phyloP scores from a whole-genome alignment of 176 grass and related monocot species.

The Ensete ventricosum region DNA sequence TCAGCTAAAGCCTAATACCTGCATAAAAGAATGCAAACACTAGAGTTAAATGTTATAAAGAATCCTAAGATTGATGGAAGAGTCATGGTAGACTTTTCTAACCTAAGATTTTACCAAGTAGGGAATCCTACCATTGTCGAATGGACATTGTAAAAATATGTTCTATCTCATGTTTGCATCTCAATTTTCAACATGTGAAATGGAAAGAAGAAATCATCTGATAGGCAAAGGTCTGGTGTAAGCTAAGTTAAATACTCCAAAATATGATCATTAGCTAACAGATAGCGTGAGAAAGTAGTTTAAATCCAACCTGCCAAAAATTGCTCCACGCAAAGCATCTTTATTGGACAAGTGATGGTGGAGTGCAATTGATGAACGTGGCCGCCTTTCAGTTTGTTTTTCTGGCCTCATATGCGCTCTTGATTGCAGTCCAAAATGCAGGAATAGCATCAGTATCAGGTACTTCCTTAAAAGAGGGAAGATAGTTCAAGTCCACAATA shows the following conservation, averaged over 20 bases:
- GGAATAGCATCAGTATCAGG: constrained; percentile 55
- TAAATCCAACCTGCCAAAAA: constrained; percentile 1
- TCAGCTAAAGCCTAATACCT: no score
- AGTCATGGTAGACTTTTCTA: no score
- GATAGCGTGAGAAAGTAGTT: neutral
- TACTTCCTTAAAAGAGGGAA: constrained; percentile 93
- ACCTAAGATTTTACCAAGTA: no score
- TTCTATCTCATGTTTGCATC: no score
- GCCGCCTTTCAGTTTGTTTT: constrained; percentile 13
- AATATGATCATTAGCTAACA: neutral
- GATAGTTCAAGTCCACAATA: constrained; percentile 92
- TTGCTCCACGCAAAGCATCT: neutral
- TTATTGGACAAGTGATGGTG: neutral
- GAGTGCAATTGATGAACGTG: neutral
- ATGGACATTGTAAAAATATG: no score
- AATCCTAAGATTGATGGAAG: no score
- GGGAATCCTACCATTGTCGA: no score
- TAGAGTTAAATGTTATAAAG: no score
- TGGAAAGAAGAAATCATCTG: no score
- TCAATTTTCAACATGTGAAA: no score
- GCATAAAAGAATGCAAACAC: no score
- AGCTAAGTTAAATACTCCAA: neutral
- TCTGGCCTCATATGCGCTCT: constrained; percentile 30
- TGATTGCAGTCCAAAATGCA: constrained; percentile 80
- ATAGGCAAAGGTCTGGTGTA: neutral